Conservation (phyloP, 73 alveolate genomes). For the Paramecium tetraurelia region DNA sequence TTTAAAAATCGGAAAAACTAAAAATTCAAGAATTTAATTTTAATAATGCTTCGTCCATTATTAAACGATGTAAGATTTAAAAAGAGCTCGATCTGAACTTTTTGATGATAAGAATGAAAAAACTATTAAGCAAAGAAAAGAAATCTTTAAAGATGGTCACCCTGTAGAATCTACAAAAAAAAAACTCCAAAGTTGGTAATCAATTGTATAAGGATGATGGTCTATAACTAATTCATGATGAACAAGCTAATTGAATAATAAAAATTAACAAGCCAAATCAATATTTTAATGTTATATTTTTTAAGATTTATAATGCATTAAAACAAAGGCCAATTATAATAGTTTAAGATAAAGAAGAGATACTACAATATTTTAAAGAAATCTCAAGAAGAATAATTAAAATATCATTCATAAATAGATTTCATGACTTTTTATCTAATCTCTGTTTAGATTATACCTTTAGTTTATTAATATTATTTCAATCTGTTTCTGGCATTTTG, state of each 20-base stretch:
- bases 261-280: background rate
- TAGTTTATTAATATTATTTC: background rate
- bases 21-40: background rate
- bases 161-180: background rate
- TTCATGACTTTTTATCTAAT: background rate
- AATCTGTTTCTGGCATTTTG: background rate
- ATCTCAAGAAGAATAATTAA: background rate
- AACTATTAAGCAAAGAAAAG: background rate
- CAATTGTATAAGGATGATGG: background rate
- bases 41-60: constrained; percentile 32
- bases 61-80: constrained; percentile 11
- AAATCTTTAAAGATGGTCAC: constrained; percentile 7
- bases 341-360: background rate
- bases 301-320: too few relatives aligned
- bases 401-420: constrained; percentile 24
- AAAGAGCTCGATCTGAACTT: constrained; percentile 28
- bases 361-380: background rate
- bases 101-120: background rate
- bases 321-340: too few relatives aligned
- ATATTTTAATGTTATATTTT: too few relatives aligned
- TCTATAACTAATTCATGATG: background rate
- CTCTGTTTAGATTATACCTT: background rate
- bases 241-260: background rate
- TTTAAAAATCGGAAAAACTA: background rate
- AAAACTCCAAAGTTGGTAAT: background rate